These are phyloP conservation scores for Cutaneotrichosporon cyanovorans DNA, from an alignment of 1,284 basidiomycete genomes.

Conservation along the genomic window DNA sequence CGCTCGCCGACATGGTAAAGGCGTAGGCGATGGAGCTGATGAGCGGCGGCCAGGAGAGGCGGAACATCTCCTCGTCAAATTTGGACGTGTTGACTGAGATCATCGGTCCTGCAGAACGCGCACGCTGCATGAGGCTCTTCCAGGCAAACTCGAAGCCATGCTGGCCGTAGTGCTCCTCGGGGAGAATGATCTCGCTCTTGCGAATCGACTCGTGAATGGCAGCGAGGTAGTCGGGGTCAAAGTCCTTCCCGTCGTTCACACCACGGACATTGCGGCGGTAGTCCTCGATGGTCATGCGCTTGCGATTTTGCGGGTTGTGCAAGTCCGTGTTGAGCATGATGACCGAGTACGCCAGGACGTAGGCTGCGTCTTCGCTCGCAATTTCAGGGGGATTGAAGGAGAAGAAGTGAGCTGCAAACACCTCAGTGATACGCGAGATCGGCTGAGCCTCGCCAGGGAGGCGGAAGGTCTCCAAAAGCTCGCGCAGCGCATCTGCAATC, in stretches of 20 bases:
- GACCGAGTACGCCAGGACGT: conserved; percentile 89
- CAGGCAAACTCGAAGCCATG: conserved; percentile 98
- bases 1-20: conserved; percentile 83
- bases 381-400: conserved; percentile 77
- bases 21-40: conserved; percentile 86
- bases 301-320: conserved; percentile 94
- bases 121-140: conserved; percentile 85
- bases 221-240: conserved; percentile 75
- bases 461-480: conserved; percentile 87
- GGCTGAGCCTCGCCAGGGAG: conserved; percentile 94
- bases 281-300: conserved; percentile 93
- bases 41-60: conserved; percentile 78
- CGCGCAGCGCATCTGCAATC: conserved; percentile 89
- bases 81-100: conserved; percentile 67
- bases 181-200: conserved; percentile 92
- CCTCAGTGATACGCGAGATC: conserved; percentile 88
- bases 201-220: conserved; percentile 90
- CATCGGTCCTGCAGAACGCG: conserved; percentile 68
- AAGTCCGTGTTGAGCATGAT: conserved; percentile 98
- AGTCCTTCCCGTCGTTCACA: conserved; percentile 80
- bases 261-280: conserved; percentile 88
- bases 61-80: conserved; percentile 93
- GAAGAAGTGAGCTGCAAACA: conserved; percentile 87
- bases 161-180: conserved; percentile 94
- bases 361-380: conserved; percentile 84